Evolutionary conservation across 306 rosid genomes (phyloP), one percentile per base, ranked within the genome.

Genomic region (Dalbergia oliveri): DNA sequence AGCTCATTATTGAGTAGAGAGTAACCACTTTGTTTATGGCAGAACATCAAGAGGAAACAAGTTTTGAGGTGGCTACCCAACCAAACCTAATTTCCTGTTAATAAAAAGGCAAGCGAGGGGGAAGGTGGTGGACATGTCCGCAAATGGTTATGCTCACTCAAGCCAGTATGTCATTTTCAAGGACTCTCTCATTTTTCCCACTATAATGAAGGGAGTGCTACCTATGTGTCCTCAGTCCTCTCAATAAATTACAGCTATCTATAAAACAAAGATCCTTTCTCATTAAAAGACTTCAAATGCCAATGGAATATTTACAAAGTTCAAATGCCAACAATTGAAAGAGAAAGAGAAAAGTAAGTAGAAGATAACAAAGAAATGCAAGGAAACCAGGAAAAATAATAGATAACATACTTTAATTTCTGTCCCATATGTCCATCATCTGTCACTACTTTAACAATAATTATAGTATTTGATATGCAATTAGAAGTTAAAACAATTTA

Each of bases 401-500:
- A 47, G 53, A 47, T 50, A 50, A 11, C 57, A 12, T 50, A 50
- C 57, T 50, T 49, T 4, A 0, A 4, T 4, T 4, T 5, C 14
- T 50, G 11, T 50, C 9, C 12, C 44, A 60, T 31, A 16, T 62
- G 60, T 33, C 53, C 47, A 54, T 15, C 54, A 66, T 21, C 45
- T 54, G n/a, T 35, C 23, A 44, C 67, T 11, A 9, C 13, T 47
- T 69, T 53, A 72, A 58, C 76, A 53, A 41, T 39, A 43, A 54
- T 16, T 43, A 51, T 45, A 67, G 18, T 63, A 6, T 56, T 53
- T 19, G 4, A 51, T 33, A 21, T 58, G 37, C 6, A 45, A 63
- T 35, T 41, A 63, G 35, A 10, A 45, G 5, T 72, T 70, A 45
- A 84, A 79, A 49, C 10, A 31, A 23, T 70, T 50, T 26, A 47